Base-by-base conservation (phyloP, 2,329 filamentous ascomycete genomes). In the Trichoderma pleuroti region DNA sequence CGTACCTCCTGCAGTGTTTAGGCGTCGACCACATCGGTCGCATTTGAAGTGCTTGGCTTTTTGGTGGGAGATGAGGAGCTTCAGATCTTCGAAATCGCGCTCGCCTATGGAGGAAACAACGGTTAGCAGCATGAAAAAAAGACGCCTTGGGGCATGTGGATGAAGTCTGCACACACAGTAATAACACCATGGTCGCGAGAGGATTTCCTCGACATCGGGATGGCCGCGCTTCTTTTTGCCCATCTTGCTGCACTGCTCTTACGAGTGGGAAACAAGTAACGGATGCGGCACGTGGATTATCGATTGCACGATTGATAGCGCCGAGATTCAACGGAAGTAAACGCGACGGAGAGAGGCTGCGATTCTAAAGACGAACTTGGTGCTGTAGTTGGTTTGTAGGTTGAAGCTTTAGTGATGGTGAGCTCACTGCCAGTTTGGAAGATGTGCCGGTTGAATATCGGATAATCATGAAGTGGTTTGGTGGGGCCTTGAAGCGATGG, bases 41-140 rank as follows among this genome's bases (percentile, higher is more conserved):
- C 96, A 99, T 82, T 97, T 98, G 86, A 97, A 98, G 82, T 99
- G 96, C 83, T 98, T 98, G n/a, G 95, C 94, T 81, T 98, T 98
- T 79, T 98, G 96, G 81, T 99, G 96, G 71, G 93, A 94, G 76
- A 97, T 97, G 74, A 99, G 90, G 76, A 98, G 94, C 85, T 97
- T 98, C 60, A 97, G 82, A 81, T 99, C 96, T 81, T 98, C 94
- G 80, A 98, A 99, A 83, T 98, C 95, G 84, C 95, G 92, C 83
- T 99, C 96, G 82, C 88, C 88, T 91, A 69, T 67, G 18, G 18
- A 11, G 34, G 16, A 8, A 54, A 70, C 21, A 42, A 30, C 36
- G 9, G 30, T 74, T 76, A 77, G 79, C 77, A 70, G 78, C n/a
- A 42, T 5, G 24, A 46, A 11, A 30, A 24, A 18, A 12, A 34